phyloP scores from a whole-genome alignment of 352 stramenopile genomes.

The Phytophthora syringae region DNA sequence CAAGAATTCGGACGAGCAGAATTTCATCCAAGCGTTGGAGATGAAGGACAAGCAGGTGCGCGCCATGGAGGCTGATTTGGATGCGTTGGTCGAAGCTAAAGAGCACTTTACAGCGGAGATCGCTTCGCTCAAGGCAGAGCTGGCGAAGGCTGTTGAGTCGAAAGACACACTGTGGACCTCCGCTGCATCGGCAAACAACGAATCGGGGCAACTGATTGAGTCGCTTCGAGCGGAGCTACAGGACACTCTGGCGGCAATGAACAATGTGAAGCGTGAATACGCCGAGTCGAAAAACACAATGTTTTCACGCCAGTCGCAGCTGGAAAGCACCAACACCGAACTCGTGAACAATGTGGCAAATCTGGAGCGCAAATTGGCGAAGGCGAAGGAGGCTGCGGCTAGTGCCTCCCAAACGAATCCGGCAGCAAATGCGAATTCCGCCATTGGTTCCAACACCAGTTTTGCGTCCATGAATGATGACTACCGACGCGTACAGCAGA shows the following conservation, averaged over 20 bases:
- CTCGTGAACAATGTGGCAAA: constrained; percentile 70
- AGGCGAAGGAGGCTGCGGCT: constrained; percentile 39
- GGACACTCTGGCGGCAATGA: constrained; percentile 65
- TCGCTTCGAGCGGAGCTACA: constrained; percentile 70
- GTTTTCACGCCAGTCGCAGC: constrained; percentile 74
- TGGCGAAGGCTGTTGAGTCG: constrained; percentile 57
- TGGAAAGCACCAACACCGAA: constrained; percentile 81
- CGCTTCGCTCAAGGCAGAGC: constrained; percentile 49
- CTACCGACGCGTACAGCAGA: constrained; percentile 66
- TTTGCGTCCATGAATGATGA: constrained; percentile 57
- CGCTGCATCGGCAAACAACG: constrained; percentile 67
- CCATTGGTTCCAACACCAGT: constrained; percentile 14
- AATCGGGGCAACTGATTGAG: constrained; percentile 68
- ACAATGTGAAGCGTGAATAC: constrained; percentile 69
- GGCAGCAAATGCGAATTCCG: not conserved
- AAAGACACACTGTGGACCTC: constrained; percentile 78
- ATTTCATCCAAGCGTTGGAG: constrained; percentile 76
- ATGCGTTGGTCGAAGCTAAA: constrained; percentile 44
- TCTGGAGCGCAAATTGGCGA: constrained; percentile 65
- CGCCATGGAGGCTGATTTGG: constrained; percentile 51
- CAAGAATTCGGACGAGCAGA: constrained; percentile 72
- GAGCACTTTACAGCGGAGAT: constrained; percentile 46
- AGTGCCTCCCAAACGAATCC: constrained; percentile 10
- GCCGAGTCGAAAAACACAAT: constrained; percentile 69
- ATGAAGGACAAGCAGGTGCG: constrained; percentile 75